Evolutionary conservation across 495 filamentous ascomycete species (phyloP), one percentile per base, ranked within the genome.

Genomic region (Aspergillus asperescens): DNA sequence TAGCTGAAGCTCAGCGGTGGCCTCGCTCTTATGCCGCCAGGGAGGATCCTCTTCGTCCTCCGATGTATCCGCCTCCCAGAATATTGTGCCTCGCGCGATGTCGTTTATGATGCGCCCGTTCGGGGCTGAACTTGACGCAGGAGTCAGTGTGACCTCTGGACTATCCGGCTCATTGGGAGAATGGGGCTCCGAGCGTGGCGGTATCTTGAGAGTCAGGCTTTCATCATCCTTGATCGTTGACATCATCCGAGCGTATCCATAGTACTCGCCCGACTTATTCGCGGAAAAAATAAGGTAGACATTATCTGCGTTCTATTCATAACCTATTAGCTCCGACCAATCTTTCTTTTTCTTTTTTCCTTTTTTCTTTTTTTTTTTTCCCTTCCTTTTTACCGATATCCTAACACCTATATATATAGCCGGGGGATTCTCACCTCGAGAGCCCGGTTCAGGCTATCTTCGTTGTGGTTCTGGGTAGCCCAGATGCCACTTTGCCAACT

Each of bases 181-280:
- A 0, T 81, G 74, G 63, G 83, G 85, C n/a, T 75, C 68, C 1
- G 64, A 63, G 13, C 68, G 65, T 6, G 58, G 49, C 3, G 73
- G 70, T 57, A 68, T 62, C 57, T 85, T 76, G 44, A 89, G 81
- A 0, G 83, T 77, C 2, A 85, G 79, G 2, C 79, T 77, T 23
- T 84, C 80, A 59, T 92, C 84, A 48, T 90, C 82, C 59, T 80
- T 81, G 65, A 96, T 95, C 7, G 81, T 77, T 42, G 93, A 96
- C 15, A 77, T 76, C 93, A 97, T 98, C 34, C 88, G 82, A 12
- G 91, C 93, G 57, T 95, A 95, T 20, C 93, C 93, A 66, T 93
- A 96, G 60, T 96, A 98, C 68, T 96, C 93, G 16, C 93, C 93
- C 0, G 93, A 97, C 61, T 96, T 97, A 70, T 97, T 98, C 10